Conservation (phyloP, 1,139 yeast genomes). For the Lodderomyces oxycetoniae region DNA sequence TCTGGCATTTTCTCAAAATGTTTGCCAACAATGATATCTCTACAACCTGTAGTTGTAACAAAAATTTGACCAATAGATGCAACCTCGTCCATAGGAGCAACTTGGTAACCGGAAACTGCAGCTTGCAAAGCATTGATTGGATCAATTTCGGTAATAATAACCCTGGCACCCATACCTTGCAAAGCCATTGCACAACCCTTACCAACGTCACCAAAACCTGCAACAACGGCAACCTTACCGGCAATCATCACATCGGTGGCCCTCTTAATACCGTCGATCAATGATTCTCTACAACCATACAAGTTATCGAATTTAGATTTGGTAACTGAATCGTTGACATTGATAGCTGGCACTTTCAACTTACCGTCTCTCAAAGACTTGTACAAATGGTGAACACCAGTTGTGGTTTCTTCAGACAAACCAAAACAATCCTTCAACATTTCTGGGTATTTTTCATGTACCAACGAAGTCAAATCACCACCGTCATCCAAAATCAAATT, state of each 20-base stretch:
- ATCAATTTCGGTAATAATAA: slow-evolving; percentile 94
- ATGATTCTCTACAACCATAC: slow-evolving; percentile 99
- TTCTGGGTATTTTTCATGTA: slow-evolving; percentile 98
- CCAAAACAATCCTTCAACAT: slow-evolving; percentile 95
- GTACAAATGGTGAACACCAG: slow-evolving; percentile 99
- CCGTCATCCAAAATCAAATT: slow-evolving; percentile 99
- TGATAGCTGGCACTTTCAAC: slow-evolving; percentile 98
- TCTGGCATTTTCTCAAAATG: slow-evolving; percentile 95
- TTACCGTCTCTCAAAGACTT: slow-evolving; percentile 86
- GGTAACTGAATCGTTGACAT: slow-evolving; percentile 98
- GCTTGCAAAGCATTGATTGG: slow-evolving; percentile 99
- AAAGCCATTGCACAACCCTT: slow-evolving; percentile 99
- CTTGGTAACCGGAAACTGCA: slow-evolving; percentile 99
- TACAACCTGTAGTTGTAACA: slow-evolving; percentile 99
- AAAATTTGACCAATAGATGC: slow-evolving; percentile 93
- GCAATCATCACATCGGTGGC: slow-evolving; percentile 99
- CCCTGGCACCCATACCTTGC: slow-evolving; percentile 99
- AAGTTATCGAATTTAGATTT: slow-evolving; percentile 99
- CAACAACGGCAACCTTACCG: slow-evolving; percentile 98
- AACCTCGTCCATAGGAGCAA: slow-evolving; percentile 93
- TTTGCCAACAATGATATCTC: slow-evolving; percentile 90
- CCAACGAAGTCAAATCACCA: slow-evolving; percentile 97
- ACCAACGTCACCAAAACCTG: slow-evolving; percentile 99
- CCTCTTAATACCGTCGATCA: slow-evolving; percentile 98
- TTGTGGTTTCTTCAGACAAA: slow-evolving; percentile 98